phyloP scores from a whole-genome alignment of 345 rosid species.

The Cochlearia excelsa region DNA sequence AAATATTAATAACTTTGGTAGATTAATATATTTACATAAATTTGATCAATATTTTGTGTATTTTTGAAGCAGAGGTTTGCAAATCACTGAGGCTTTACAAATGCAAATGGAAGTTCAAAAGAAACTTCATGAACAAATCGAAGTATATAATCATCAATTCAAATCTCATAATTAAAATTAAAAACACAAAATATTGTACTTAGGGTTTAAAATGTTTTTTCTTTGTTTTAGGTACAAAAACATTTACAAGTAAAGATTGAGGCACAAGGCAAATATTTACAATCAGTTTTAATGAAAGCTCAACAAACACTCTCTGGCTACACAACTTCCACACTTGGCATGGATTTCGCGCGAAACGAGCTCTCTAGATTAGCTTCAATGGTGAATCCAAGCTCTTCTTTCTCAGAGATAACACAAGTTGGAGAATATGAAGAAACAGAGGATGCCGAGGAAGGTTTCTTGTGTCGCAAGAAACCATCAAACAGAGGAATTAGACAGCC shows the following conservation, averaged over 20 bases:
- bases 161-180: background rate
- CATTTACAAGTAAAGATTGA: slow-evolving; percentile 93
- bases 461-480: slow-evolving; percentile 23
- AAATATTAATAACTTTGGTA: background rate
- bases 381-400: slow-evolving; percentile 56
- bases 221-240: slow-evolving; percentile 68
- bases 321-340: slow-evolving; percentile 47
- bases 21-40: background rate
- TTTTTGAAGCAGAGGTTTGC: slow-evolving; percentile 50
- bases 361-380: slow-evolving; percentile 68
- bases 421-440: slow-evolving; percentile 28
- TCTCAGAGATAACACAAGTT: slow-evolving; percentile 45
- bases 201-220: background rate
- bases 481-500: slow-evolving; percentile 30
- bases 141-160: slow-evolving; percentile 43
- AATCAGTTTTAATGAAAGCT: slow-evolving; percentile 78
- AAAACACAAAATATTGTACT: background rate
- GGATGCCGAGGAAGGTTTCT: slow-evolving; percentile 18
- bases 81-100: slow-evolving; percentile 78
- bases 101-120: slow-evolving; percentile 93
- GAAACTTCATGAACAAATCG: slow-evolving; percentile 90
- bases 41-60: slow-evolving; percentile 17
- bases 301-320: slow-evolving; percentile 85
- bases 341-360: slow-evolving; percentile 67
- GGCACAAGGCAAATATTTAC: slow-evolving; percentile 94